Base-by-base conservation (phyloP, 1,139 yeast species). In the Candida sanyaensis region DNA sequence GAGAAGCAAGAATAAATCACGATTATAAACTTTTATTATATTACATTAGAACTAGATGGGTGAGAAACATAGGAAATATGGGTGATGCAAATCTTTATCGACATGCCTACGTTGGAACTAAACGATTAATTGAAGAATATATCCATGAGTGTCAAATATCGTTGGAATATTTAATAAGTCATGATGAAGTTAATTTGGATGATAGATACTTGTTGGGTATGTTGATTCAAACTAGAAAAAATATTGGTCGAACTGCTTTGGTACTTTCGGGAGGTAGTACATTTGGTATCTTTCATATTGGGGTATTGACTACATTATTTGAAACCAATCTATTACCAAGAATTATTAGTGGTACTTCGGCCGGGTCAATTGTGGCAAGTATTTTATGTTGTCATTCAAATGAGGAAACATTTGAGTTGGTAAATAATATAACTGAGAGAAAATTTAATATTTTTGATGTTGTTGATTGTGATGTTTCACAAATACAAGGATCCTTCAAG, bases 201-300 rank as follows among this genome's bases (percentile, higher is more conserved):
- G 91, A 86, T 55, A 66, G 81, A 8, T 83, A 86, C 57, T 73
- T 89, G 17, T 69, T 92, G 52, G 89, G 90, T 2, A 86, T 89
- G 78, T 72, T 93, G 41, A 81, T 88, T 33, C 97, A 92, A 62
- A 90, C 98, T 0, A 75, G 97, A 52, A 88, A 88, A 63, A 89
- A 92, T 56, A 89, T 89, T 49, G 99, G 99, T 0, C 75, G 97
- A 48, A 92, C 98, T 0, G 99, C 98, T 0, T 71, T 93, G 42
- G 90, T 95, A 29, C 76, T 93, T 45, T 86, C 96, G 42, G 99
- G 99, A 1, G 99, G 99, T 1, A 92, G 96, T 11, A 88, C 96
- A 3, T 88, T 93, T 70, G 99, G 98, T 0, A 72, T 92, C 45
- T 83, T 92, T 55, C 99, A 93, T 57, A 87, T 91, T 48, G 99